A percentile compares a stretch with the other conserved stretches of the same genome.
Evolutionary conservation across 768 basidiomycete species (phyloP).

Genomic region (Hericium erinaceus): DNA sequence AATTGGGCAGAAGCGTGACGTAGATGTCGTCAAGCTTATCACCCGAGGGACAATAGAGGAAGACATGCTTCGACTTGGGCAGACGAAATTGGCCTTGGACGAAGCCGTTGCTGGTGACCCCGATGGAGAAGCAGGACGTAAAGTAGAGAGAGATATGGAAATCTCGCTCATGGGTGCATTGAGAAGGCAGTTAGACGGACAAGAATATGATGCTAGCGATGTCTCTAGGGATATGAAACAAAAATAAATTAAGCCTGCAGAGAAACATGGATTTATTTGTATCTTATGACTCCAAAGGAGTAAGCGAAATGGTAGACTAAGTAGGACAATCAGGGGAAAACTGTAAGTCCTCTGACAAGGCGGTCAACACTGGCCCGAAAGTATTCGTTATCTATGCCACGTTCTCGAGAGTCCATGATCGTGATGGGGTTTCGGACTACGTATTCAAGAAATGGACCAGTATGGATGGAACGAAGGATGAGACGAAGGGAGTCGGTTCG

Average conservation of each 20-base stretch:
- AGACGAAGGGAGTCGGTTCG: conserved; percentile 74
- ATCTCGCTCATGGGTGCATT: conserved; percentile 78
- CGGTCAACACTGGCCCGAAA: conserved; percentile 77
- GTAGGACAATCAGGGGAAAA: conserved; percentile 25
- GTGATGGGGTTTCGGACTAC: conserved; percentile 89
- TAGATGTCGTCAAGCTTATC: conserved; percentile 91
- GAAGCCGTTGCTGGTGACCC: conserved; percentile 85
- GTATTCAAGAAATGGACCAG: conserved; percentile 89
- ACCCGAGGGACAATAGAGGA: conserved; percentile 91
- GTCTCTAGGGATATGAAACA: too few species aligned
- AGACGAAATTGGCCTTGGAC: conserved; percentile 86
- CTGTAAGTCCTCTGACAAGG: conserved; percentile 50
- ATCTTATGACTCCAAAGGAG: too few species aligned
- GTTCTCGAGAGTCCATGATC: conserved; percentile 70
- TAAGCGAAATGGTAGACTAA: neutral
- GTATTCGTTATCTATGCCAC: conserved; percentile 90
- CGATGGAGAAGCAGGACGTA: conserved; percentile 43
- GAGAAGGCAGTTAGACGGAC: conserved; percentile 47
- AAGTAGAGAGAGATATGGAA: conserved; percentile 69
- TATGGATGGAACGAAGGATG: conserved; percentile 80
- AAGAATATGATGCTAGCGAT: neutral
- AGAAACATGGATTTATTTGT: neutral
- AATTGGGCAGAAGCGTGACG: conserved; percentile 90
- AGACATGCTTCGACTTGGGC: conserved; percentile 84
- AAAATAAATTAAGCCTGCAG: too few species aligned